Evolutionary conservation across 768 basidiomycete species (phyloP), one percentile per base, ranked within the genome.

Genomic region (Phlebiopsis gigantea): DNA sequence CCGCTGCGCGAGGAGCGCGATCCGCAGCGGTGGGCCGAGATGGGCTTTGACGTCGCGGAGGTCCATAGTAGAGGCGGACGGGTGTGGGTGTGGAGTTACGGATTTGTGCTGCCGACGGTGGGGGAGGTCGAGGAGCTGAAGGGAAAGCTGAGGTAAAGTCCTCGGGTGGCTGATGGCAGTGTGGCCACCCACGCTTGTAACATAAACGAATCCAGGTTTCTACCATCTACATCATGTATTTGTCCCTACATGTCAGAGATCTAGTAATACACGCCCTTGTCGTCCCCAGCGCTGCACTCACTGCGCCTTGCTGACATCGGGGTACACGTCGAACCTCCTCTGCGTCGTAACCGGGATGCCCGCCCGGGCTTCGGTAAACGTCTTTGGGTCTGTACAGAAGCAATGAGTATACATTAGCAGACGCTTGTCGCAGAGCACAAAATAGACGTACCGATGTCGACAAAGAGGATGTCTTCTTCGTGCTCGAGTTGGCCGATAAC

Each of bases 321-420:
- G 73, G 67, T 98, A 98, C 43, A 97, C 91, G 72, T 96, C 95
- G 66, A 96, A 97, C 51, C 95, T 81, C 54, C 94, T 75, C 71
- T 98, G 96, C 30, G 73, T 79, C 0, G 91, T 93, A n/a, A 98
- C 92, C 5, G 96, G 96, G 48, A 98, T 92, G 2, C 88, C 89
- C 48, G 80, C 76, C 43, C 95, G 80, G 6, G 91, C 85, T 1
- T 84, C 81, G 42, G 78, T 65, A 59, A 93, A 73, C 46, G 75
- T 68, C 60, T 82, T 71, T 7, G 92, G 83, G 63, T 86, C 85
- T 87, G 66, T 21, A 72, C 30, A 14, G 21, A 22, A 30, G 21
- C 8, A 22, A 50, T 48, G 30, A 24, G 56, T 42, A 48, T n/a
- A n/a, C n/a, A n/a, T n/a, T n/a, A n/a, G 57, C 47, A 45, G 48